Conservation (phyloP, 805 yeast genomes). For the Wickerhamomyces ciferrii region DNA sequence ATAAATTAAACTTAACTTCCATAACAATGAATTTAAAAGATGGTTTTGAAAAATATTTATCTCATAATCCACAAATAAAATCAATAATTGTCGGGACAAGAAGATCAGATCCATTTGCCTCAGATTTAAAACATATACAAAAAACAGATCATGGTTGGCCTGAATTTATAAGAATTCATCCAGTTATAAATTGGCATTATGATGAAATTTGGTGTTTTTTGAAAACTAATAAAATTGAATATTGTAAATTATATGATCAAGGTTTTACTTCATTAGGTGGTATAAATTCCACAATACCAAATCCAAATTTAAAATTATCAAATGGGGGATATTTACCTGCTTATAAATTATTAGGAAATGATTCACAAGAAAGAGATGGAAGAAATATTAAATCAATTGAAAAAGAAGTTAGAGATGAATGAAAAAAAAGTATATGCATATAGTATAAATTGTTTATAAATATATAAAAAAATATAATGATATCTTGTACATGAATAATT, state of each 20-base stretch:
- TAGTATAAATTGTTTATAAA: too few relatives aligned
- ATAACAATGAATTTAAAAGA: constrained; percentile 41
- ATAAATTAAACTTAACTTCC: constrained; percentile 44
- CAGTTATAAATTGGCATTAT: constrained; percentile 84
- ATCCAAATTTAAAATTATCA: constrained; percentile 47
- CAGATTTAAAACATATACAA: constrained; percentile 51
- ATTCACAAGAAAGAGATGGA: constrained; percentile 47
- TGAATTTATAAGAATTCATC: constrained; percentile 74
- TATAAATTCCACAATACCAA: constrained; percentile 58
- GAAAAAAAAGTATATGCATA: not conserved
- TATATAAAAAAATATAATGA: too few relatives aligned
- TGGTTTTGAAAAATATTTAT: constrained; percentile 66
- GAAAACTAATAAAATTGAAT: constrained; percentile 47
- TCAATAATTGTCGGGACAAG: constrained; percentile 87
- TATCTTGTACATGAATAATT: too few relatives aligned
- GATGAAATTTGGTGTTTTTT: constrained; percentile 84
- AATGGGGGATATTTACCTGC: constrained; percentile 42
- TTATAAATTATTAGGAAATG: constrained; percentile 52
- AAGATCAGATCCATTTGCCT: constrained; percentile 82
- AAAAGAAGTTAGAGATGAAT: not conserved
- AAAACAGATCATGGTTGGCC: constrained; percentile 93
- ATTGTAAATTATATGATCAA: constrained; percentile 70
- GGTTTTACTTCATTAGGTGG: constrained; percentile 95
- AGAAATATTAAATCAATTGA: constrained; percentile 3
- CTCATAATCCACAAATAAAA: constrained; percentile 44